Conservation (phyloP, 768 basidiomycete genomes). For the Termitomyces eurrhizus region DNA sequence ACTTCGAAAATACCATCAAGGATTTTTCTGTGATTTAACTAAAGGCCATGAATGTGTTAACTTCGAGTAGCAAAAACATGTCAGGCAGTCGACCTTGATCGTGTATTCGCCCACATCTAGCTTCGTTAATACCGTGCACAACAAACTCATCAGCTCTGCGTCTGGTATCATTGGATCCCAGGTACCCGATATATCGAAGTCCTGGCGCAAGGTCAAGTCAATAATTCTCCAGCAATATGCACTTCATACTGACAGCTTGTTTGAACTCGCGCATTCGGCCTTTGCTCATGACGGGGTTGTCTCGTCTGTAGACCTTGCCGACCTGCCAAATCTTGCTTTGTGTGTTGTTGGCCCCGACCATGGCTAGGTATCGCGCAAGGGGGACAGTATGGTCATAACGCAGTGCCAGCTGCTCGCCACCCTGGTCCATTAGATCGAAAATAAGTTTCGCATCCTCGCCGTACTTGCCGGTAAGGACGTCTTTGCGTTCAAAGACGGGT, state of each 20-base stretch:
- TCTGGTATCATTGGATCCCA: constrained; percentile 99
- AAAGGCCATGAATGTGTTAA: background rate
- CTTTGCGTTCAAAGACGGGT: constrained; percentile 97
- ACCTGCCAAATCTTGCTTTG: constrained; percentile 93
- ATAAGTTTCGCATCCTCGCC: constrained; percentile 98
- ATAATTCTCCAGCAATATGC: background rate
- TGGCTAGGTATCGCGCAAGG: constrained; percentile 91
- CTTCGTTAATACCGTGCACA: constrained; percentile 75
- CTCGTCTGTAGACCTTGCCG: constrained; percentile 97
- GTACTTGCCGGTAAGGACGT: constrained; percentile 93
- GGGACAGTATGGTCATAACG: constrained; percentile 98
- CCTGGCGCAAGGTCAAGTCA: constrained; percentile 41
- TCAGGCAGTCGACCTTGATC: constrained; percentile 61
- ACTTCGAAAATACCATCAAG: constrained; percentile 96
- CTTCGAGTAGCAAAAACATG: background rate
- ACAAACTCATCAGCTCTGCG: constrained; percentile 80
- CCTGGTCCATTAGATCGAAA: constrained; percentile 96
- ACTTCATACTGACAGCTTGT: constrained; percentile 69
- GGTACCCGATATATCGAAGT: constrained; percentile 88
- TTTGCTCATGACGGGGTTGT: constrained; percentile 96
- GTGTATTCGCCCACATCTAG: constrained; percentile 94
- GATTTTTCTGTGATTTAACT: constrained; percentile 96
- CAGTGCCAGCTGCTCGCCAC: constrained; percentile 92
- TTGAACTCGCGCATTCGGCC: constrained; percentile 98
- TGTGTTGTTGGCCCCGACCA: constrained; percentile 77